phyloP scores from a whole-genome alignment of 179 eudicot genomes.

The Silene coronaria region DNA sequence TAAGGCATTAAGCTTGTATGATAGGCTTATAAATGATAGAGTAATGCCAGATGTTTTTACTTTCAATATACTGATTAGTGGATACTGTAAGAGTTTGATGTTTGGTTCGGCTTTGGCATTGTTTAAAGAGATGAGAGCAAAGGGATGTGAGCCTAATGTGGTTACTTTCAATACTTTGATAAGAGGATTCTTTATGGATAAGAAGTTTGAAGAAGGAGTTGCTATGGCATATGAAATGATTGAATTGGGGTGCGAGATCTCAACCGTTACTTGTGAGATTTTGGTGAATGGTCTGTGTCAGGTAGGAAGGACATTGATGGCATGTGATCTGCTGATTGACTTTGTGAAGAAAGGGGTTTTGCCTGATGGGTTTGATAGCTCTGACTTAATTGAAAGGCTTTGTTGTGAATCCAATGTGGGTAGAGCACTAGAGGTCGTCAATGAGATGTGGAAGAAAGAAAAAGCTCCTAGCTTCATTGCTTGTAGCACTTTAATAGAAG shows the following conservation, averaged over 20 bases:
- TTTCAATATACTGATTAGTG: slow-evolving; percentile 72
- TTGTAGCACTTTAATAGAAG: slow-evolving; percentile 74
- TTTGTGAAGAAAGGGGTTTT: slow-evolving; percentile 57
- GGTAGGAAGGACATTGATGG: slow-evolving; percentile 41
- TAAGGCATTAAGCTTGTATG: slow-evolving; percentile 49
- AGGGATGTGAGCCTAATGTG: slow-evolving; percentile 73
- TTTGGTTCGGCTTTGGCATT: slow-evolving; percentile 58
- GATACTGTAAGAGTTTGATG: slow-evolving; percentile 49
- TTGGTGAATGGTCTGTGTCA: slow-evolving; percentile 66
- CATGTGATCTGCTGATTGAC: slow-evolving; percentile 64
- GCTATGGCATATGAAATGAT: slow-evolving; percentile 81
- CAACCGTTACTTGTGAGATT: slow-evolving; percentile 69
- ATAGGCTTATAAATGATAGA: slow-evolving; percentile 54
- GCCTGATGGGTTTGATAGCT: slow-evolving; percentile 54
- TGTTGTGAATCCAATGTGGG: slow-evolving; percentile 42
- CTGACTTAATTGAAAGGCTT: slow-evolving; percentile 48
- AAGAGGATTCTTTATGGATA: slow-evolving; percentile 62
- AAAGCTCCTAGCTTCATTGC: slow-evolving; percentile 61
- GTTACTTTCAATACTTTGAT: slow-evolving; percentile 87
- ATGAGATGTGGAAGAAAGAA: slow-evolving; percentile 63
- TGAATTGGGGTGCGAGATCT: slow-evolving; percentile 58
- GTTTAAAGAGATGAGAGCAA: slow-evolving; percentile 74
- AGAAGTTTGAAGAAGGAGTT: slow-evolving; percentile 62
- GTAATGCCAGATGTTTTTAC: slow-evolving; percentile 77
- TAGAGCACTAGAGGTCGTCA: slow-evolving; percentile 52